These are phyloP conservation scores for Arthrinium phaeospermum DNA, from an alignment of 2,329 filamentous ascomycete species.

Conservation along the genomic window DNA sequence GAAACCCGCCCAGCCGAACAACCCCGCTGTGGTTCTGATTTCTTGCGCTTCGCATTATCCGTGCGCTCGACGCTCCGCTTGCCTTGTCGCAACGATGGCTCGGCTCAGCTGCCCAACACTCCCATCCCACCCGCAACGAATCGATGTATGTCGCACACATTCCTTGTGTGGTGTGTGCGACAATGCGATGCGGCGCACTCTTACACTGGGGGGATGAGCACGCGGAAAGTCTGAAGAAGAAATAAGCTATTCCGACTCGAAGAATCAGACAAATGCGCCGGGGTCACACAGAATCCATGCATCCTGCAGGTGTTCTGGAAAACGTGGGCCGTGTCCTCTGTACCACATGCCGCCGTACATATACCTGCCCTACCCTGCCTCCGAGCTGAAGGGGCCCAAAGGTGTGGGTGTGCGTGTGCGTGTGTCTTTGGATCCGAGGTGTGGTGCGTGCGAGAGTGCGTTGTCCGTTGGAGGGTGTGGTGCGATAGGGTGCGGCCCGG, in stretches of 20 bases:
- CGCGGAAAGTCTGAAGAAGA: not conserved
- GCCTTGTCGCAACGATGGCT: slow-evolving; percentile 10
- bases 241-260: slow-evolving; percentile 9
- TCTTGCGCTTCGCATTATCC: slow-evolving; percentile 5
- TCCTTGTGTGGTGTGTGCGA: not conserved
- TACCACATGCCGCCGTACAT: not conserved
- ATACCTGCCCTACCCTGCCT: slow-evolving; percentile 2
- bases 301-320: slow-evolving; percentile 17
- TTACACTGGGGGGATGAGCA: slow-evolving; percentile 2
- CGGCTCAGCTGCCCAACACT: not conserved
- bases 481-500: not conserved
- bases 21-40: slow-evolving; percentile 3
- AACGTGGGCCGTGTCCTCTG: slow-evolving; percentile 15
- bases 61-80: slow-evolving; percentile 13
- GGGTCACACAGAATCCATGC: slow-evolving; percentile 11
- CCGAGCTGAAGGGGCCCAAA: not conserved
- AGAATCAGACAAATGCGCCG: slow-evolving; percentile 9
- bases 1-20: not conserved
- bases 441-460: not conserved
- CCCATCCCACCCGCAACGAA: not conserved
- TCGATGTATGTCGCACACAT: not conserved
- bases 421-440: not conserved
- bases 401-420: not conserved
- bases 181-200: not conserved
- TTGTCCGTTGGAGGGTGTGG: not conserved